Percentiles rank a stretch among this genome's conserved stretches.
These are phyloP conservation scores for Dendrostoma leiphaemia DNA, from an alignment of 2,329 filamentous ascomycete species.

Conservation along the genomic window DNA sequence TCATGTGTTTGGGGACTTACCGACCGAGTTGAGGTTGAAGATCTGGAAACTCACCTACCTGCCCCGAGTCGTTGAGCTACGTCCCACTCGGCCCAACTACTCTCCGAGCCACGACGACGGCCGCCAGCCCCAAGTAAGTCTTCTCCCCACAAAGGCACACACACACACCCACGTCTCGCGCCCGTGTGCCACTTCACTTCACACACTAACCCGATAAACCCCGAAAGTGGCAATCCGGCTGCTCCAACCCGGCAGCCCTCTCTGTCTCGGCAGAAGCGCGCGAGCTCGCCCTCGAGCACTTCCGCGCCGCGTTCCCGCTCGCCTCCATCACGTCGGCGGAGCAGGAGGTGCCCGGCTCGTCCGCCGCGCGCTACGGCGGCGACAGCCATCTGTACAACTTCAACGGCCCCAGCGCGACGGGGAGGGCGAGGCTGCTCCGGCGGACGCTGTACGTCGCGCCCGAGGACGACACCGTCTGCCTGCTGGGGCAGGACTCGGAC, in stretches of 20 bases:
- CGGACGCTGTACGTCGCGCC: constrained; percentile 31
- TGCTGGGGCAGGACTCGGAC: constrained; percentile 29
- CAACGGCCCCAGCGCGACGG: constrained; percentile 1
- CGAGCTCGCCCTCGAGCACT: constrained; percentile 28
- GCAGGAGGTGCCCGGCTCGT: neutral
- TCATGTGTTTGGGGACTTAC: constrained; percentile 28
- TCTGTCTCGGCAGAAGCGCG: constrained; percentile 32
- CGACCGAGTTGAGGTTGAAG: constrained; percentile 33
- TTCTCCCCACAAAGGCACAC: neutral
- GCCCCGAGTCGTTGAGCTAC: constrained; percentile 33
- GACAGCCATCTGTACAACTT: constrained; percentile 16
- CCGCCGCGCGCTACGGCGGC: constrained; percentile 17
- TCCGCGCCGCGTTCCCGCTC: constrained; percentile 29
- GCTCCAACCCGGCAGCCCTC: constrained; percentile 31
- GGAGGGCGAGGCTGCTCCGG: constrained; percentile 6
- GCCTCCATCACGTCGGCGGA: constrained; percentile 15
- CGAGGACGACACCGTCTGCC: constrained; percentile 28
- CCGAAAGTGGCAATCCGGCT: constrained; percentile 29
- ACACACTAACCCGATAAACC: neutral
- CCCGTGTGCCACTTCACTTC: neutral
- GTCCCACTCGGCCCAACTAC: constrained; percentile 30
- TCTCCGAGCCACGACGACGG: constrained; percentile 22
- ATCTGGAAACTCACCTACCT: constrained; percentile 33
- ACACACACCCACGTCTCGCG: neutral
- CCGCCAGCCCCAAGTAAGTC: constrained; percentile 10